These are phyloP conservation scores for Oryza brachyantha DNA, from an alignment of 176 grass and related monocot genomes.

Conservation along the genomic window DNA sequence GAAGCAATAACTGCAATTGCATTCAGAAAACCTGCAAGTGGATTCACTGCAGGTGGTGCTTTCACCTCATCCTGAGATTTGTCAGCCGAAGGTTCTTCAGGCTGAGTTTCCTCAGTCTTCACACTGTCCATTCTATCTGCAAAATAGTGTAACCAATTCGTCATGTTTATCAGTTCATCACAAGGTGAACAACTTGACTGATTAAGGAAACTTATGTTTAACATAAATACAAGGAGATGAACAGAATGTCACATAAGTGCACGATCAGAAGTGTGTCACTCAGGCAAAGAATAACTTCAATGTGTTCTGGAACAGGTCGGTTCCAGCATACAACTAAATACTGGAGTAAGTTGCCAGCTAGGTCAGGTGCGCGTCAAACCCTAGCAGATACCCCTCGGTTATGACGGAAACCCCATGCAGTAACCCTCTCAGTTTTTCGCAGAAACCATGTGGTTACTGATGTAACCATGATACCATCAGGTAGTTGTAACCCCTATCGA, in stretches of 20 bases:
- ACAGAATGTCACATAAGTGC: not conserved
- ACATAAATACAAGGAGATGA: not conserved
- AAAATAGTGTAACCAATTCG: not conserved
- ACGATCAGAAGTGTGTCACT: not conserved
- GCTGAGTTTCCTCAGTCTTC: slow-evolving; percentile 3
- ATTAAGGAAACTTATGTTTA: not conserved
- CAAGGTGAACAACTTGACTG: not conserved
- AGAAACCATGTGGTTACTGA: too few relatives aligned
- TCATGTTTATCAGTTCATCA: not conserved
- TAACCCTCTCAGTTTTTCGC: too few relatives aligned
- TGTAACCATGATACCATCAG: too few relatives aligned
- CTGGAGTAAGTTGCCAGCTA: not conserved
- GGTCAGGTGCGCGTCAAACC: not conserved
- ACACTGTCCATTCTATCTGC: slow-evolving; percentile 32
- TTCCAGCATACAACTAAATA: not conserved
- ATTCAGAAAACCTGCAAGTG: slow-evolving; percentile 66
- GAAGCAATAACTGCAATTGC: slow-evolving; percentile 67
- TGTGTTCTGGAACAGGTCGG: not conserved
- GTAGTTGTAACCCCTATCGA: too few relatives aligned
- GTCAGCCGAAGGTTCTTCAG: slow-evolving; percentile 34
- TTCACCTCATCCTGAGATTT: slow-evolving; percentile 29
- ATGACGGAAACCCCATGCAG: too few relatives aligned
- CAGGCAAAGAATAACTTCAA: not conserved
- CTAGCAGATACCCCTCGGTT: too few relatives aligned
- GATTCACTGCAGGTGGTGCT: slow-evolving; percentile 41